phyloP scores from a whole-genome alignment of 306 rosid genomes.

The Cicer yamashitae region DNA sequence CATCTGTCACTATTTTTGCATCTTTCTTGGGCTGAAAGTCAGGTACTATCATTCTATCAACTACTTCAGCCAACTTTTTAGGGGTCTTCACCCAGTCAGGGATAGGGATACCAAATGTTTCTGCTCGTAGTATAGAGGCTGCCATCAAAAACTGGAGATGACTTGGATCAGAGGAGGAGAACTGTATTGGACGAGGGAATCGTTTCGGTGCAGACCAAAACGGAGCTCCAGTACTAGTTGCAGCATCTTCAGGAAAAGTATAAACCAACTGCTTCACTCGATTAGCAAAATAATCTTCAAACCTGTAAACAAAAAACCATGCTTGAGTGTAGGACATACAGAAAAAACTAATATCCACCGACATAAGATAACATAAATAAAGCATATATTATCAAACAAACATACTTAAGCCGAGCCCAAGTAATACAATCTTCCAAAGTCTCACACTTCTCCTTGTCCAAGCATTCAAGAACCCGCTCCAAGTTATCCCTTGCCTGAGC shows the following conservation, averaged over 20 bases:
- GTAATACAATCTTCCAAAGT: conserved; percentile 81
- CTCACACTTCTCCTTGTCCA: conserved; percentile 83
- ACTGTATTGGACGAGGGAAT: conserved; percentile 85
- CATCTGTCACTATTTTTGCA: conserved; percentile 88
- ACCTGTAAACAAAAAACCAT: conserved; percentile 57
- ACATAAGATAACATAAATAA: neutral
- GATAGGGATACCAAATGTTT: conserved; percentile 85
- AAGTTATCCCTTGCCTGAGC: conserved; percentile 97
- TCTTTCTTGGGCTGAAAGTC: conserved; percentile 87
- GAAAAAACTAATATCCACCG: conserved; percentile 7
- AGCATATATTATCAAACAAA: conserved; percentile 8
- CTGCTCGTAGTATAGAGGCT: conserved; percentile 82
- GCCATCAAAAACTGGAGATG: conserved; percentile 85
- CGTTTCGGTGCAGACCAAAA: conserved; percentile 99
- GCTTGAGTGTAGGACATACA: neutral
- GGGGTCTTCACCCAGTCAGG: conserved; percentile 88
- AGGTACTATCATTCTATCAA: conserved; percentile 76
- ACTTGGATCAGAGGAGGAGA: conserved; percentile 72
- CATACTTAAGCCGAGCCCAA: conserved; percentile 93
- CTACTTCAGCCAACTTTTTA: conserved; percentile 71
- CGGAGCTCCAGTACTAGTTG: conserved; percentile 90
- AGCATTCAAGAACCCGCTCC: conserved; percentile 93
- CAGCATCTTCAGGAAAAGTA: conserved; percentile 96
- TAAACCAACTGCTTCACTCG: conserved; percentile 90
- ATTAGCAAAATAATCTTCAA: conserved; percentile 88